Conservation (phyloP, 2,329 filamentous ascomycete species). For the Chaetothyriales sp. region DNA sequence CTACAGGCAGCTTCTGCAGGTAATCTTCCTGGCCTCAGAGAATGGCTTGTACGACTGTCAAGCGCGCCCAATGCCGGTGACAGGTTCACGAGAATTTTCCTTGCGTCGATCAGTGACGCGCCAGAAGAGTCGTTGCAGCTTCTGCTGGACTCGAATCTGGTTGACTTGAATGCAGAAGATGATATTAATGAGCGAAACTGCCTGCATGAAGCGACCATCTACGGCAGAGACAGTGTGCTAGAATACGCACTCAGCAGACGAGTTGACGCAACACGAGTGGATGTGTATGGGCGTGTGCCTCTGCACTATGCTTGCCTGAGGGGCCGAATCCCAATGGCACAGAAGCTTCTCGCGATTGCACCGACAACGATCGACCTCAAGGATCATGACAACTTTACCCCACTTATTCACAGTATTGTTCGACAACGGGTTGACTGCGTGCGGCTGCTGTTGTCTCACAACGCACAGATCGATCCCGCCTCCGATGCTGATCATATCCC, state of each 20-base stretch:
- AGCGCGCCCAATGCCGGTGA: constrained; percentile 52
- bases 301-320: constrained; percentile 95
- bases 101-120: constrained; percentile 77
- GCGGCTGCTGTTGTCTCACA: constrained; percentile 58
- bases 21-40: constrained; percentile 61
- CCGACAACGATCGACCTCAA: constrained; percentile 69
- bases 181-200: constrained; percentile 97
- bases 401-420: constrained; percentile 87
- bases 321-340: constrained; percentile 71
- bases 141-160: constrained; percentile 64
- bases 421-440: constrained; percentile 73
- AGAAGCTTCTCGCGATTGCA: constrained; percentile 55
- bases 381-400: constrained; percentile 95
- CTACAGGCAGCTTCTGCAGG: constrained; percentile 75
- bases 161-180: constrained; percentile 87
- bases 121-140: constrained; percentile 61
- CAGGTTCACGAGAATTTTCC: constrained; percentile 75
- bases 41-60: constrained; percentile 62
- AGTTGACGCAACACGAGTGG: constrained; percentile 65
- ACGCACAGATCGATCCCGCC: constrained; percentile 72
- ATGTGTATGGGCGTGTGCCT: constrained; percentile 88
- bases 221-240: constrained; percentile 69
- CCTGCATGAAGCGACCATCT: constrained; percentile 91
- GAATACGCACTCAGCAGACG: constrained; percentile 58
- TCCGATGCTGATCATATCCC: constrained; percentile 87